Evolutionary conservation across 225 moss, liverwort and hornwort genomes (phyloP).

Genomic region (Polytrichum commune): DNA sequence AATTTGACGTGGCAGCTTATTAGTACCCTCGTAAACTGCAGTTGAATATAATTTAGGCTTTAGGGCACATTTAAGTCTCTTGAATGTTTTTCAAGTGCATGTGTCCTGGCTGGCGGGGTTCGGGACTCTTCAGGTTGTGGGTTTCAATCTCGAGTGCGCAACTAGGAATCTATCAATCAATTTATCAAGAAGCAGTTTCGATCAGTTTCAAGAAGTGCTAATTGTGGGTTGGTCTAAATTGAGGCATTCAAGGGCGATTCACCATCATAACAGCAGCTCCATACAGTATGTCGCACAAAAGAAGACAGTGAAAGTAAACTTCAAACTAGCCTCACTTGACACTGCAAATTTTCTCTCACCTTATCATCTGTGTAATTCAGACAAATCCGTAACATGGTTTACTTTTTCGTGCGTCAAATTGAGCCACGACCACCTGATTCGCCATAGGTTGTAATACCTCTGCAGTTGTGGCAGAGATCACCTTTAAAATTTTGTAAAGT

Average conservation of each 20-base stretch:
- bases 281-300: neutral
- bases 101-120: too few relatives aligned
- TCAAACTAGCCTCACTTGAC: neutral
- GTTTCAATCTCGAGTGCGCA: too few relatives aligned
- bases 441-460: neutral
- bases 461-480: neutral
- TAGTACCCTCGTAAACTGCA: too few relatives aligned
- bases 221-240: neutral
- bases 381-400: neutral
- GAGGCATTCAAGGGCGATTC: neutral
- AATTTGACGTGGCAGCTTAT: too few relatives aligned
- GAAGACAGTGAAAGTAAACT: neutral
- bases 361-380: neutral
- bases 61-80: too few relatives aligned
- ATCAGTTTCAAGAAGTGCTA: too few relatives aligned
- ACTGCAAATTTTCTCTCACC: neutral
- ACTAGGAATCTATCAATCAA: too few relatives aligned
- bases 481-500: neutral
- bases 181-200: too few relatives aligned
- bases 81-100: too few relatives aligned
- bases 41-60: too few relatives aligned
- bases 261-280: neutral
- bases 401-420: conserved; percentile 4
- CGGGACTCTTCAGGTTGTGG: too few relatives aligned
- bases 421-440: conserved; percentile 6